Evolutionary conservation across 202 grass and related monocot species (phyloP).

Genomic region (Tripidium arundinaceum): DNA sequence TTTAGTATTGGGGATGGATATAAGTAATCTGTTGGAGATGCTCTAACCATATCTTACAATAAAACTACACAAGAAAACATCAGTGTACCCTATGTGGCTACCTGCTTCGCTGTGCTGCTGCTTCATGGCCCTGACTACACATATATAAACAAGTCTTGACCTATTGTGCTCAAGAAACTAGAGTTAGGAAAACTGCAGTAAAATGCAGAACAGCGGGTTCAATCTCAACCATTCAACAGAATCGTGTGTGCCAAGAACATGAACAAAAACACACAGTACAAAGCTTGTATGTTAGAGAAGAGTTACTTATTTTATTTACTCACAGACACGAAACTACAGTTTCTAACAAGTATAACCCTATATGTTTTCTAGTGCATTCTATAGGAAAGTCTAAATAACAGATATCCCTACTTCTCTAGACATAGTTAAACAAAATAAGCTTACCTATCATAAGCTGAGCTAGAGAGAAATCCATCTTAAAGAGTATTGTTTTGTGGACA

Average conservation of each 20-base stretch:
- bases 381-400: background rate
- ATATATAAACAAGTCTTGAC: background rate
- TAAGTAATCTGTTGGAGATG: too few relatives aligned
- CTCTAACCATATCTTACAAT: background rate
- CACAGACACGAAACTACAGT: background rate
- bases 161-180: background rate
- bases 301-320: too few relatives aligned
- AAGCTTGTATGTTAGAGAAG: background rate
- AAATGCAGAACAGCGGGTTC: background rate
- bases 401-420: background rate
- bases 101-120: background rate
- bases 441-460: background rate
- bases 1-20: too few relatives aligned
- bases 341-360: background rate
- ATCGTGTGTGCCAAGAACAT: background rate
- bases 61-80: background rate
- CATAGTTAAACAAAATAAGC: background rate
- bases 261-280: background rate
- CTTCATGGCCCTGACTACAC: background rate
- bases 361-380: background rate
- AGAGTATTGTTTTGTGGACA: background rate
- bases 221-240: background rate
- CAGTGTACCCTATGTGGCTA: background rate
- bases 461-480: background rate
- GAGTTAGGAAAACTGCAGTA: constrained; percentile 6